Evolutionary conservation across 768 basidiomycete genomes (phyloP), one percentile per base, ranked within the genome.

Genomic region (Lactifluus echinatus): DNA sequence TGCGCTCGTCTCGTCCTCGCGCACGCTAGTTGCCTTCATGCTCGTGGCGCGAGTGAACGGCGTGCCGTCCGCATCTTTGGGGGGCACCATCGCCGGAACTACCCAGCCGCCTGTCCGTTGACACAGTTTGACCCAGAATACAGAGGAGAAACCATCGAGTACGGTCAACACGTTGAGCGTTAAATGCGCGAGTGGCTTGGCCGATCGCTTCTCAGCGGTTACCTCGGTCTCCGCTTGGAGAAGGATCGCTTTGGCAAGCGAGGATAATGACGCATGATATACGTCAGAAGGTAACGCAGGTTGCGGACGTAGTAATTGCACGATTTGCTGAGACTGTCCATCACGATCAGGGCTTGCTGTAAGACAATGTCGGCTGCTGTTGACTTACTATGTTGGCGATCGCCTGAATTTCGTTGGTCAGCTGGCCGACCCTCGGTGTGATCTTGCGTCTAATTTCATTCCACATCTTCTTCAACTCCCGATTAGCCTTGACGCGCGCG

Each of bases 141-240:
- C 76, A 11, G 87, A 77, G 2, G 81, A 73, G 63, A 99, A 87
- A 28, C 71, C 68, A 5, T 76, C 74, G 3, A 83, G 71, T 0
- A 79, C 67, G 14, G 64, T 65, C 53, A 93, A 77, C 29, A 97
- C 76, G 60, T 79, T 83, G 60, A 87, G 78, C 3, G 89, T 71
- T 11, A 96, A 81, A 31, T 81, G 79, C 0, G 89, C 90, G 23
- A 99, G 79, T 0, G 95, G 95, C 36, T 78, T 75, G 0, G 93
- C 93, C 23, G 87, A 87, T 29, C 83, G 82, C 65, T 87, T 84
- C 70, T 94, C 89, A 2, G 93, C 93, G 1, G 87, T 82, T 8
- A 95, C 89, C 70, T 98, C 95, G 0, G 85, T 87, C 73, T 96
- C 93, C 17, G 93, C 93, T 73, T 97, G 95, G 33, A 89, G 77